Evolutionary conservation across 2,329 filamentous ascomycete genomes (phyloP).

Genomic region (Diaporthe sp.): DNA sequence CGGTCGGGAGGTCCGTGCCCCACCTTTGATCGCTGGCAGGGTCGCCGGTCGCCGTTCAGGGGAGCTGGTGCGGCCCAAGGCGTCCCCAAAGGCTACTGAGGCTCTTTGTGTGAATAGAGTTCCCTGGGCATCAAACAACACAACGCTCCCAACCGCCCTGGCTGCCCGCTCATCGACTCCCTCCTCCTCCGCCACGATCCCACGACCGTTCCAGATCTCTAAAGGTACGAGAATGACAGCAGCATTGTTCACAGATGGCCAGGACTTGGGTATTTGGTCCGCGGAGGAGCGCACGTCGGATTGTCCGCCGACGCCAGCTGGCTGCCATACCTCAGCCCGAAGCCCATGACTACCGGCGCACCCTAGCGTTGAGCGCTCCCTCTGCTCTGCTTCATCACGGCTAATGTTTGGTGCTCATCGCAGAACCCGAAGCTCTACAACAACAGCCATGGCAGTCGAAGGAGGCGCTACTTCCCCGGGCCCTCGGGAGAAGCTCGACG

Average conservation of each 20-base stretch:
- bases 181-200: not conserved
- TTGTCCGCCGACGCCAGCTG: not conserved
- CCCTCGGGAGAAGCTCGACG: conserved; percentile 83
- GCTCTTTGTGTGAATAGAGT: conserved; percentile 25
- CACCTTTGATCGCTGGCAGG: conserved; percentile 17
- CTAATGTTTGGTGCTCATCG: not conserved
- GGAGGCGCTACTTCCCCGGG: conserved; percentile 57
- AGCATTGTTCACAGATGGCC: not conserved
- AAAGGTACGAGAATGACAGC: conserved; percentile 2
- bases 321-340: not conserved
- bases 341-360: not conserved
- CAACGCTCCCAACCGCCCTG: not conserved
- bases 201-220: not conserved
- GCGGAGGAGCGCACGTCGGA: not conserved
- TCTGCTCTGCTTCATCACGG: conserved; percentile 6
- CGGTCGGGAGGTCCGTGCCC: conserved; percentile 23
- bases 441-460: conserved; percentile 38
- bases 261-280: not conserved
- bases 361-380: not conserved
- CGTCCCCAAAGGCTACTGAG: conserved; percentile 13
- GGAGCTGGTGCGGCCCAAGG: conserved; percentile 27
- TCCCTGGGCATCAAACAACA: conserved; percentile 10
- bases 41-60: conserved; percentile 18
- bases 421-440: not conserved
- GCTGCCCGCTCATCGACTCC: not conserved